Conservation (phyloP, 2,329 filamentous ascomycete genomes). For the Claviceps arundinis region DNA sequence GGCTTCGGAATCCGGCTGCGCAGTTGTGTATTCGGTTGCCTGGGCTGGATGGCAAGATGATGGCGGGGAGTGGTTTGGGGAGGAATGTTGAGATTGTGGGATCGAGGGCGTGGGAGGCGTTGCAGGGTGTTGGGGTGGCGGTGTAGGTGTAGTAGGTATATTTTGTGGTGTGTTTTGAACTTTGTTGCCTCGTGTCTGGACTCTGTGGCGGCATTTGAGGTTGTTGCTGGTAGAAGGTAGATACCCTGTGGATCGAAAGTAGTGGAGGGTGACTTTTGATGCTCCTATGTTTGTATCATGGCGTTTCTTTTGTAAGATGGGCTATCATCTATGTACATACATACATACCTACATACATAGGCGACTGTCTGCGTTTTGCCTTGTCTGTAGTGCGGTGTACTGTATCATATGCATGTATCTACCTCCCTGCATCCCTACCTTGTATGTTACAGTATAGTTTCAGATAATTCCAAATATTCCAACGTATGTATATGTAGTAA, state of each 20-base stretch:
- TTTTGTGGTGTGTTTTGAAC: background rate
- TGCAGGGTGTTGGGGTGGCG: constrained; percentile 30
- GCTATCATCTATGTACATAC: too few species aligned
- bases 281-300: background rate
- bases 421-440: too few species aligned
- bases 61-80: constrained; percentile 18
- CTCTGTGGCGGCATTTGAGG: too few species aligned
- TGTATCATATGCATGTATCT: too few species aligned
- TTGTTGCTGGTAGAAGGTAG: background rate
- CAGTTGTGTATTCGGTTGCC: constrained; percentile 37
- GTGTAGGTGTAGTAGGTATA: constrained; percentile 4
- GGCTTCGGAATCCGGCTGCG: constrained; percentile 26
- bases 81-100: constrained; percentile 36
- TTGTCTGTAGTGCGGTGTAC: too few species aligned
- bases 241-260: background rate
- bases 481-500: too few species aligned
- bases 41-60: constrained; percentile 30
- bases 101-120: constrained; percentile 40
- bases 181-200: background rate
- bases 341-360: too few species aligned
- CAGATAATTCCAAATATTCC: too few species aligned
- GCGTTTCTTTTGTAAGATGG: background rate
- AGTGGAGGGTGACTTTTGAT: background rate
- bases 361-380: too few species aligned
- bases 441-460: too few species aligned